Evolutionary conservation across 108 stramenopile species (phyloP).

Genomic region (Nitzschia sp.): DNA sequence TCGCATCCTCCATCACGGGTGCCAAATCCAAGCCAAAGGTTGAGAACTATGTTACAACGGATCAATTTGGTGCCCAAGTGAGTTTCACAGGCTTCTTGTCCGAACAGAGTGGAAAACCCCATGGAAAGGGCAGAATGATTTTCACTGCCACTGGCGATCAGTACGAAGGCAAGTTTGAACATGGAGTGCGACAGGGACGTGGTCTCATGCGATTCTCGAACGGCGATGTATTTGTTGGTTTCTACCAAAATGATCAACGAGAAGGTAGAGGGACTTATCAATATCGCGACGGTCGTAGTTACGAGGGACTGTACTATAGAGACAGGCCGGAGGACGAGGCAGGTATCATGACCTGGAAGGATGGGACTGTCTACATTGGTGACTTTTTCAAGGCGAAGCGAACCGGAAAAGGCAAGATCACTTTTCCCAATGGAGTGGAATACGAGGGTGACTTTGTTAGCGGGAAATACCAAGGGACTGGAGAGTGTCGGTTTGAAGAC

Average conservation of each 20-base stretch:
- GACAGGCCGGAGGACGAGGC: slow-evolving; percentile 19
- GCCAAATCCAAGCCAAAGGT: background rate
- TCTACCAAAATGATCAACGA: slow-evolving; percentile 31
- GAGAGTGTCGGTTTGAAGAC: slow-evolving; percentile 12
- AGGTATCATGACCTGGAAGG: slow-evolving; percentile 31
- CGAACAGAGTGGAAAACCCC: background rate
- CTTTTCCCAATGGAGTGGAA: slow-evolving; percentile 8
- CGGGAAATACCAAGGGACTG: slow-evolving; percentile 35
- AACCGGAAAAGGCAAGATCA: slow-evolving; percentile 14
- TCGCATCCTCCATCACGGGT: background rate
- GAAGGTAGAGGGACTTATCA: slow-evolving; percentile 40
- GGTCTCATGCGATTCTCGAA: slow-evolving; percentile 23
- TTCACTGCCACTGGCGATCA: slow-evolving; percentile 16
- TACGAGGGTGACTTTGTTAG: slow-evolving; percentile 47
- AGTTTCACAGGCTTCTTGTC: background rate
- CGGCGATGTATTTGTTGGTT: slow-evolving; percentile 45
- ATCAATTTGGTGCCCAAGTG: slow-evolving; percentile 2
- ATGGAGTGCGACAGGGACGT: slow-evolving; percentile 27
- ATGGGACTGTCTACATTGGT: slow-evolving; percentile 36
- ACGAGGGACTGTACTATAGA: slow-evolving; percentile 24
- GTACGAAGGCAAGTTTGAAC: slow-evolving; percentile 42
- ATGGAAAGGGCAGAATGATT: slow-evolving; percentile 21
- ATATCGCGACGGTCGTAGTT: slow-evolving; percentile 33
- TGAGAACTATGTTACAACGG: background rate
- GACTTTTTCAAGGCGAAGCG: slow-evolving; percentile 19